Evolutionary conservation across 257 asterid genomes (phyloP).

Genomic region (Solanum chilense): DNA sequence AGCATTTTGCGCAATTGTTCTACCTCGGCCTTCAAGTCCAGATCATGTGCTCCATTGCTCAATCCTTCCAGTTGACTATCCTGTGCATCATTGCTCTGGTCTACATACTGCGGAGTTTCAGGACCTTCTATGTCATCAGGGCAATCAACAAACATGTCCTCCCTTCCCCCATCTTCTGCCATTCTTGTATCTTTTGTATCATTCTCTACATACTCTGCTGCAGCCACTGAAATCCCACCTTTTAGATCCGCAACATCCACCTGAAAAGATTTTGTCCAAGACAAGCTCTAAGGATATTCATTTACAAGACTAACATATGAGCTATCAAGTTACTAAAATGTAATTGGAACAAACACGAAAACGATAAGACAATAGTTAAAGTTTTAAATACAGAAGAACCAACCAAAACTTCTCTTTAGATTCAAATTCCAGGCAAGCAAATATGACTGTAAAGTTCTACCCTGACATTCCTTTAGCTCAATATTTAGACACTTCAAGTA

Average conservation of each 20-base stretch:
- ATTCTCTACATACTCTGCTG: constrained; percentile 16
- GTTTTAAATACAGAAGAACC: not conserved
- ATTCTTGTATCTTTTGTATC: constrained; percentile 24
- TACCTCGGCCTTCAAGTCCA: constrained; percentile 42
- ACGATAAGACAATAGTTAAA: not conserved
- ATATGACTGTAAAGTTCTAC: not conserved
- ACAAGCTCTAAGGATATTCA: constrained; percentile 1
- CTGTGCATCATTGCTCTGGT: constrained; percentile 29
- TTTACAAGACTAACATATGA: not conserved
- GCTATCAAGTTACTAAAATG: not conserved
- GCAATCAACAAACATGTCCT: constrained; percentile 92
- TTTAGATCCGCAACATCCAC: constrained; percentile 12
- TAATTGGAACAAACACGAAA: not conserved
- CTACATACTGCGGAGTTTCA: constrained; percentile 46
- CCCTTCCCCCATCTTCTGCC: constrained; percentile 59
- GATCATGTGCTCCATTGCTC: constrained; percentile 35
- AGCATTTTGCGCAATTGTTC: constrained; percentile 44
- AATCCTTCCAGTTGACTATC: constrained; percentile 31
- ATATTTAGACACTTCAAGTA: not conserved
- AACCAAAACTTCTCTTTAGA: not conserved
- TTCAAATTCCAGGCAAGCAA: not conserved
- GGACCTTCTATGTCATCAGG: constrained; percentile 82
- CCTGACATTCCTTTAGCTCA: not conserved
- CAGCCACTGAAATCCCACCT: constrained; percentile 6
- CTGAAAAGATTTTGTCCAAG: constrained; percentile 17